Base-by-base conservation (phyloP, 2,329 filamentous ascomycete species). In the Cladorrhinum sp. region DNA sequence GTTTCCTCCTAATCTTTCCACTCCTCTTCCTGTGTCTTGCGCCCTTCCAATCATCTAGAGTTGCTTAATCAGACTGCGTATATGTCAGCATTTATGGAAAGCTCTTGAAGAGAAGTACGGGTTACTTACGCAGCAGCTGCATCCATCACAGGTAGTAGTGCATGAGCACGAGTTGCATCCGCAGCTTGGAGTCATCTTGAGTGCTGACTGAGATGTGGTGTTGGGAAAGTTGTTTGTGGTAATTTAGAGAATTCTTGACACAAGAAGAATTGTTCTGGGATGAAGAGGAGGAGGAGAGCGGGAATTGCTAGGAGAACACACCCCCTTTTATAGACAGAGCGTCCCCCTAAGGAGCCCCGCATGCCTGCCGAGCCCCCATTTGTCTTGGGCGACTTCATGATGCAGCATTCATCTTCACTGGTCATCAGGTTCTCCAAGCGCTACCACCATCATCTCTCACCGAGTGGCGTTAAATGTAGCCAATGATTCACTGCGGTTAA, bases 121-220 rank as follows among this genome's bases (percentile, higher is more conserved):
- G 18, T 26, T 21, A 56, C 61, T 55, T 49, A 66, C 66, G 59
- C 64, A 68, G 66, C 66, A 68, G 26, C 49, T 58, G 60, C 65
- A 67, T 20, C 39, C 51, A 14, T 62, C 46, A 52, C 66, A 68
- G 23, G 28, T 49, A 5, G 53, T 16, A 5, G 53, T 16, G 61
- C 66, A 68, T 12, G 65, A 65, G 63, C 66, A 68, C 30, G 53
- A 46, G n/a, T 30, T 62, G 60, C 65, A 68, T 10, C 56, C 57
- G 18, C 66, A 68, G 48, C 28, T 57, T 53, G 58, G 55, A 28
- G 8, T 42, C 62, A 65, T 67, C n/a, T 58, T 59, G 61, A 26
- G 26, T 28, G n/a, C n/a, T 54, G 58, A 21, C n/a, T 59, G 21
- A 18, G 23, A 33, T 53, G 30, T 26, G 36, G 30, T 28, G 33